Evolutionary conservation across 768 basidiomycete species (phyloP), one percentile per base, ranked within the genome.

Genomic region (Amanita muscaria): DNA sequence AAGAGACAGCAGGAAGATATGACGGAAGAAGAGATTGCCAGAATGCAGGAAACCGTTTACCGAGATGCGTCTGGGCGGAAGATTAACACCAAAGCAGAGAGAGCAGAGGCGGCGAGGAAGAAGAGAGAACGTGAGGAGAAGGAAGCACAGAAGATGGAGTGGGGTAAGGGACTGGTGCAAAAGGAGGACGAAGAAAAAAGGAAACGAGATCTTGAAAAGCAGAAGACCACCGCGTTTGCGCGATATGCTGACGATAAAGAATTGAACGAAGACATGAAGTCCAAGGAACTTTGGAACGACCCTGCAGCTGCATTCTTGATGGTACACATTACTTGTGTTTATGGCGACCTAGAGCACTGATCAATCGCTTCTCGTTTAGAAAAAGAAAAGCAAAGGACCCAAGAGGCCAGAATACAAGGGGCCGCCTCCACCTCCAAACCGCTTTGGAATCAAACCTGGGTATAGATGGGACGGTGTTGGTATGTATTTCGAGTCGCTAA

Each of bases 381-480:
- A 87, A 74, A 81, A 83, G 60, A 70, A 61, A 58, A 57, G 71
- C 0, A 88, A 87, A 54, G 88, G 81, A 1, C 83, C 89, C 2
- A 76, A 76, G 42, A 80, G 72, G 63, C 96, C 94, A 7, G 80
- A 83, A 59, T 97, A 97, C 60, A 69, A 63, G 14, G 92, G 93
- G 10, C 89, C 93, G 1, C 77, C 83, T 0, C 88, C 89, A 1
- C 84, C 91, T 11, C 93, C 94, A 6, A 98, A 99, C 65, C 80
- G 96, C 5, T 98, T 94, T 60, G 84, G 85, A 18, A 97, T 99
- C 51, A 84, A 77, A 51, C 96, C 96, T 19, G 96, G 96, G 1
- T 90, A 92, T 60, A 73, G 94, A 58, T 99, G 96, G 96, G 96
- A 99, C 60, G 96, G 96, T 22, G 96, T 98, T 51, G 93, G 93